Evolutionary conservation across 2,329 filamentous ascomycete genomes (phyloP).

Genomic region (Colletotrichum coccodes): DNA sequence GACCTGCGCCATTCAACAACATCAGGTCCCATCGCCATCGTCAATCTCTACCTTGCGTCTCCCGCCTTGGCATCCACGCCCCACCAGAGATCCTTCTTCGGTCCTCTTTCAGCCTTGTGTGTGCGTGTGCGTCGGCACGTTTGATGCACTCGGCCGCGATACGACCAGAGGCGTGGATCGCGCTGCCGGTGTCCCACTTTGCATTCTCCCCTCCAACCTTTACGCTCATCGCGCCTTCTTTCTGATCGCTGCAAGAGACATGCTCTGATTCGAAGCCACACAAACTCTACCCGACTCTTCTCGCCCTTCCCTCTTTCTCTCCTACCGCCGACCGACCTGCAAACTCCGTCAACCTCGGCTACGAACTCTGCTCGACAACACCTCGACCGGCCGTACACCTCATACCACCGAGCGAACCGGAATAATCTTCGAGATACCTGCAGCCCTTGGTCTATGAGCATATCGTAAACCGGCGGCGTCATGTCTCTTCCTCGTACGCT

Average conservation of each 20-base stretch:
- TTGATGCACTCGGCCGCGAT: conserved; percentile 25
- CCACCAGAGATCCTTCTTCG: conserved; percentile 27
- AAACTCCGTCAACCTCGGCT: background rate
- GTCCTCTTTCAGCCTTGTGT: conserved; percentile 27
- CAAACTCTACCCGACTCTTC: conserved; percentile 2
- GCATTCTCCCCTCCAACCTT: background rate
- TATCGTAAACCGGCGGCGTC: conserved; percentile 1
- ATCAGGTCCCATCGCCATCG: background rate
- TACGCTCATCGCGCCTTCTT: background rate
- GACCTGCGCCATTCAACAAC: background rate
- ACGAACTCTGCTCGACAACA: background rate
- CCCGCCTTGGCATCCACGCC: conserved; percentile 28
- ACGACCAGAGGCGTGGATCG: conserved; percentile 27
- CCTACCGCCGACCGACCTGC: conserved; percentile 1
- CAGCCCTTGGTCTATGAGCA: background rate
- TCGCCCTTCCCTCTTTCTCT: conserved; percentile 6
- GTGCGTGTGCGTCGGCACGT: conserved; percentile 12
- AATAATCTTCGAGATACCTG: background rate
- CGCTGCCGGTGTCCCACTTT: conserved; percentile 3
- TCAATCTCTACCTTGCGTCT: background rate
- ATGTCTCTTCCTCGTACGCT: conserved; percentile 32
- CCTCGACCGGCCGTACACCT: background rate
- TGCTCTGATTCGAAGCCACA: conserved; percentile 25
- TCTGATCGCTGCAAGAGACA: conserved; percentile 9
- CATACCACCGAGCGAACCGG: background rate